Evolutionary conservation across 2,329 filamentous ascomycete species (phyloP), one percentile per base, ranked within the genome.

Genomic region (Cladosporium sp.): DNA sequence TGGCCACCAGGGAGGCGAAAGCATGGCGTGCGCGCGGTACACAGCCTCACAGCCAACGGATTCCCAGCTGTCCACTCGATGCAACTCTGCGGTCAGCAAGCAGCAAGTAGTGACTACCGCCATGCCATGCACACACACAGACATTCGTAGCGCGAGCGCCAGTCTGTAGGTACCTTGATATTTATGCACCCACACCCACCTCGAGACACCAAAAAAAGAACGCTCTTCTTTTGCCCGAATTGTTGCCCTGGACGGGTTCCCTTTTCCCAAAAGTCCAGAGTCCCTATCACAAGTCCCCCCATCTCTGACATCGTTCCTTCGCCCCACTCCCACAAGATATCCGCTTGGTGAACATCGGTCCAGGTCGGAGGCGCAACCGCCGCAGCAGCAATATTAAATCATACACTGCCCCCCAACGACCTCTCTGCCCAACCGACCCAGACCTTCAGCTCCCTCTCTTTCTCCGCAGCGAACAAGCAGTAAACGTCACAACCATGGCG

Each of bases 401-500:
- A 4, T 5, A 27, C 22, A 27, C 22, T n/a, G 32, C 32, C 32
- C 25, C 13, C 15, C 18, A n/a, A 4, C 38, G 4, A 19, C 38
- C 27, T 15, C 43, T 13, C 16, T 20, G 27, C 20, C 25, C 18
- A 12, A n/a, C 38, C 13, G 13, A 15, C 20, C 16, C 9, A 16
- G 22, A 11, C 35, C 9, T 22, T 33, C 36, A 33, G 25, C 25
- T 13, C 12, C 12, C 32, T n/a, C 32, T 5, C 32, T 7, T n/a
- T n/a, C 32, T n/a, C 15, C 19, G 38, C 19, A 18, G 8, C 16
- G 13, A 27, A 19, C 9, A 19, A 40, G 20, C n/a, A 20, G 20
- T 13, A 12, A 40, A 40, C 45, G 36, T 48, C 45, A 48, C 36
- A 22, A 48, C 13, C 36, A 64, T 63, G 62, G 59, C 57, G 43